These are phyloP conservation scores for Dendrostoma leiphaemia DNA, from an alignment of 2,329 filamentous ascomycete species.

Conservation along the genomic window DNA sequence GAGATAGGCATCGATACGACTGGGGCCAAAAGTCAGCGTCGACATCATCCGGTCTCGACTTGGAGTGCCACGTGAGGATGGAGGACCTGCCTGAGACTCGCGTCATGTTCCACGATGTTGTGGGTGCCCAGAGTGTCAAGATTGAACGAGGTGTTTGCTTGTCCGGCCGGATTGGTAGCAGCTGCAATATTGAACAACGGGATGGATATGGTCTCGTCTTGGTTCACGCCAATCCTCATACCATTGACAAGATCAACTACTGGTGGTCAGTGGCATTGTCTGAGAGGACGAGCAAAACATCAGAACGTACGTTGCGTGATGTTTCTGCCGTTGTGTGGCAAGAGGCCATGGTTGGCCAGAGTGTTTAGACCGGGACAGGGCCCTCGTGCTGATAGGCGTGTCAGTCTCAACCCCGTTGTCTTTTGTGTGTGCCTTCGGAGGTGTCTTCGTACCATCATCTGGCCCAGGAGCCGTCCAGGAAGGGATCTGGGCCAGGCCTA, in stretches of 20 bases:
- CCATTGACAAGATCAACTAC: not conserved
- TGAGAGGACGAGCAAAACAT: not conserved
- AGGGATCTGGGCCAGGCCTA: slow-evolving; percentile 1
- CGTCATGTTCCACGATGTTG: slow-evolving; percentile 48
- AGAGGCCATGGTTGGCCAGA: slow-evolving; percentile 13
- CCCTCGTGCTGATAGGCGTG: not conserved
- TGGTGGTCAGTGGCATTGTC: not conserved
- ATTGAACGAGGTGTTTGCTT: slow-evolving; percentile 2
- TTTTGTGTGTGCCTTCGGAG: not conserved
- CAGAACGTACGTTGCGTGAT: slow-evolving; percentile 6
- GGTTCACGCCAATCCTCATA: slow-evolving; percentile 9
- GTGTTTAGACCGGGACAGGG: slow-evolving; percentile 12
- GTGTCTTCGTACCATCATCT: not conserved
- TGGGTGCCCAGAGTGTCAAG: slow-evolving; percentile 38
- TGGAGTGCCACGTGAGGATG: not conserved
- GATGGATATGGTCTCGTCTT: slow-evolving; percentile 6
- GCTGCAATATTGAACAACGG: slow-evolving; percentile 6
- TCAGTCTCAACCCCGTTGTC: not conserved
- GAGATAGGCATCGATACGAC: slow-evolving; percentile 47
- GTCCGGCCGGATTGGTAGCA: slow-evolving; percentile 3
- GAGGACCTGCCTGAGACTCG: slow-evolving; percentile 36
- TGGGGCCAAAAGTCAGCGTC: slow-evolving; percentile 22
- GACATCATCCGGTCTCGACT: not conserved
- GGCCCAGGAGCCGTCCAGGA: slow-evolving; percentile 6
- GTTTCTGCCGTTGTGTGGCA: slow-evolving; percentile 10